Base-by-base conservation (phyloP, 176 grass and related monocot genomes). In the Eremochloa ophiuroides region DNA sequence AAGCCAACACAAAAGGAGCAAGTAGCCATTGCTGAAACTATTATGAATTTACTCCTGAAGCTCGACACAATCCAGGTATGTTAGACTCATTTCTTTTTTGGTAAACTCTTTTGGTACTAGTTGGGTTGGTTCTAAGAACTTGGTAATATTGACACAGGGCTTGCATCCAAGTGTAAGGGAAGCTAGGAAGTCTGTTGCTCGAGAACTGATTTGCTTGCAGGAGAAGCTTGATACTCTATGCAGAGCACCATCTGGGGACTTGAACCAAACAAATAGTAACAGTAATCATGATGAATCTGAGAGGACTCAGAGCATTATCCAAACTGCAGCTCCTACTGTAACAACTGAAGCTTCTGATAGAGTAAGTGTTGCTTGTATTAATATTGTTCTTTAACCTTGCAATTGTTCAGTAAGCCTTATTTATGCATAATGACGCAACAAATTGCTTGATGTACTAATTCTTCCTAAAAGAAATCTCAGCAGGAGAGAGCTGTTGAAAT, bases 31-130 rank as follows among this genome's bases (percentile, higher is more conserved):
- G 42, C 83, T 69, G 93, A 98, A 81, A 88, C 43, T 71, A 85
- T 93, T 51, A 98, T 98, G 96, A 95, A 85, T 89, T 84, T 98
- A 39, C 93, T 98, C 29, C 69, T 98, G 84, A 91, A 91, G 66
- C 90, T 98, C 66, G 96, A 95, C 82, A 83, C 84, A 23, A 89
- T 98, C 83, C 93, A 95, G 93, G 96, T 98, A 91, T 75, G 2
- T 8, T 62, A 48, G 31, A 66, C 11, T 48, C 1, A 1, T 66
- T 38, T 29, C 5, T 70, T 37, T 37, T 12, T 31, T 23, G 12
- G 18, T 64, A 10, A 56, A 56, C 3, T n/a, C 10, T 46, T 77
- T 14, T 78, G 17, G 39, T 46, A n/a, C 10, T 65, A 2, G 76
- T 16, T 67, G 28, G 69, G 80, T 37, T 83, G 48, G 22, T 80